Conservation (phyloP, 1,284 basidiomycete genomes). For the Trichosporon sp. region DNA sequence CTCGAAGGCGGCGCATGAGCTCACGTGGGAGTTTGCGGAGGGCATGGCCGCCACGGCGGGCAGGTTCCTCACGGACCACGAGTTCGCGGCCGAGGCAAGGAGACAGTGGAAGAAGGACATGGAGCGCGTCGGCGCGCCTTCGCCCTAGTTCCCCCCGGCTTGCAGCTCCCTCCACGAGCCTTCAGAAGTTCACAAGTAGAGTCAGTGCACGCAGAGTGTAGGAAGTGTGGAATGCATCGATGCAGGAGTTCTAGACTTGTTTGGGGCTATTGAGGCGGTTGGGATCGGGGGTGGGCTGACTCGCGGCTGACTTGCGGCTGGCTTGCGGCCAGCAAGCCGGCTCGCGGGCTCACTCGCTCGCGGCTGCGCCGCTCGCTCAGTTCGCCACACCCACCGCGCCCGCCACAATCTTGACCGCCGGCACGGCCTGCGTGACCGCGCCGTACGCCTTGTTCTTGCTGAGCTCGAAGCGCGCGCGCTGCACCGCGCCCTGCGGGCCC, state of each 20-base stretch:
- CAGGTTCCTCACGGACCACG: slow-evolving; percentile 40
- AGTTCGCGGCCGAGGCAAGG: slow-evolving; percentile 34
- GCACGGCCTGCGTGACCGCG: slow-evolving; percentile 6
- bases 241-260: not conserved
- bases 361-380: too few species aligned
- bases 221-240: slow-evolving; percentile 2
- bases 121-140: not conserved
- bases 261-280: not conserved
- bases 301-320: too few species aligned
- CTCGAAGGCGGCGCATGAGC: slow-evolving; percentile 27
- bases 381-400: not conserved
- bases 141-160: too few species aligned
- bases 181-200: not conserved
- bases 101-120: slow-evolving; percentile 29
- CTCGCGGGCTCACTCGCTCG: too few species aligned
- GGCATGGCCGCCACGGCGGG: slow-evolving; percentile 43
- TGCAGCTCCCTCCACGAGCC: too few species aligned
- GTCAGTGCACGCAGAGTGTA: too few species aligned
- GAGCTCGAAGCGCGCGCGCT: not conserved
- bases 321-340: too few species aligned
- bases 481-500: not conserved
- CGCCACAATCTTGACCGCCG: slow-evolving; percentile 9
- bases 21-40: slow-evolving; percentile 35
- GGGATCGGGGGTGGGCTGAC: too few species aligned
- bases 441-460: slow-evolving; percentile 8